A percentile compares a stretch with the other conserved stretches of the same genome.
Evolutionary conservation across 352 stramenopile species (phyloP).

Genomic region (Pythium coloratum): DNA sequence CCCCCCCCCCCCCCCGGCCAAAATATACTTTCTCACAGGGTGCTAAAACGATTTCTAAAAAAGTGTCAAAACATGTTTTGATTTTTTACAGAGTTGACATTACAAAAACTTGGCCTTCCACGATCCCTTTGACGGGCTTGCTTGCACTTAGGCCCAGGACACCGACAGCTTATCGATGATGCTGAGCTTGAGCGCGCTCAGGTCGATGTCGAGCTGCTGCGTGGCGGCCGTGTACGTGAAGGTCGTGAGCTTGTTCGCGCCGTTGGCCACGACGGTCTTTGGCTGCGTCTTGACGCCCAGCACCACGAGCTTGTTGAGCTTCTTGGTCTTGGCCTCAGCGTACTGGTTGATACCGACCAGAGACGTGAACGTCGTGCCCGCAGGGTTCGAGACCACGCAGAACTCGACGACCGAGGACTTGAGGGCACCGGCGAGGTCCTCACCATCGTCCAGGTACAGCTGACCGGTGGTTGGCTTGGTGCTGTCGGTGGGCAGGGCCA

Average conservation of each 20-base stretch:
- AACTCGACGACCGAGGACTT: constrained; percentile 43
- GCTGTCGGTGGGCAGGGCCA: constrained; percentile 32
- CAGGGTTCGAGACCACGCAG: not conserved
- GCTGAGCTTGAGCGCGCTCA: constrained; percentile 26
- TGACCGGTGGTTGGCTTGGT: constrained; percentile 33
- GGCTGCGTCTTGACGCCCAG: constrained; percentile 21
- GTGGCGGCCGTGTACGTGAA: constrained; percentile 23
- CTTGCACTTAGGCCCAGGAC: constrained; percentile 8
- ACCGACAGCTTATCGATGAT: constrained; percentile 24
- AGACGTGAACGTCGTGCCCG: constrained; percentile 20
- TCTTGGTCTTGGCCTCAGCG: constrained; percentile 26
- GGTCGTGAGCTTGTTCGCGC: constrained; percentile 2
- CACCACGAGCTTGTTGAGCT: constrained; percentile 30
- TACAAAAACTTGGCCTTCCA: not conserved
- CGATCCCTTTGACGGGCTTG: not conserved
- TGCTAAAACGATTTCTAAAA: not conserved
- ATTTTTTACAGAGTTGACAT: not conserved
- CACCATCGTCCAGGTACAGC: constrained; percentile 60
- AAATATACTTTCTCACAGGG: not conserved
- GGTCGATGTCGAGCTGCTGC: constrained; percentile 30
- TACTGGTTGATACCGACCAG: constrained; percentile 25
- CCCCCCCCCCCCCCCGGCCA: not conserved
- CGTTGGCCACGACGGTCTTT: constrained; percentile 13
- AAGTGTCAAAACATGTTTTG: not conserved
- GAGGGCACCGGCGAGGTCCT: constrained; percentile 34